These are phyloP conservation scores for Apiotrichum laibachii DNA, from an alignment of 1,284 basidiomycete genomes.

Conservation along the genomic window DNA sequence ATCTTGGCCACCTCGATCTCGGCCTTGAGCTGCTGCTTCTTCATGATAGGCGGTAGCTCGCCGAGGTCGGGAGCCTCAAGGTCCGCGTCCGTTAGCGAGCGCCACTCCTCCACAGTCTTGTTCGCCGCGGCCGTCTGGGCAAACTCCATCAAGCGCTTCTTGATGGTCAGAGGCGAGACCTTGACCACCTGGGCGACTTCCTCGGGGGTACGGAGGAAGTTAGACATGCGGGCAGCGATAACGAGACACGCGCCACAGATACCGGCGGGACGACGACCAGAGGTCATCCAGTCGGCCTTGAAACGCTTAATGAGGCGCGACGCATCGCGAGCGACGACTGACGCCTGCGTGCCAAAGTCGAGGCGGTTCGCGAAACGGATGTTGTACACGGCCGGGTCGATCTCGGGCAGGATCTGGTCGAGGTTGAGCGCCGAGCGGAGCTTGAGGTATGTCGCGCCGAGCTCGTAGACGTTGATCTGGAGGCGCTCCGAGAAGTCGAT, in stretches of 20 bases:
- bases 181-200: conserved; percentile 99
- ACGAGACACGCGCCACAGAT: conserved; percentile 95
- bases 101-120: conserved; percentile 86
- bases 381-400: conserved; percentile 97
- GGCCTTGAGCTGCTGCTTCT: conserved; percentile 40
- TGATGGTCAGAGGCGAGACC: conserved; percentile 90
- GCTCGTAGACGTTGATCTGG: conserved; percentile 97
- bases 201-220: conserved; percentile 85
- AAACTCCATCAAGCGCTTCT: conserved; percentile 95
- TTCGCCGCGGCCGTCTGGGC: conserved; percentile 80
- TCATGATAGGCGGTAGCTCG: conserved; percentile 39
- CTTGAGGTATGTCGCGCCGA: conserved; percentile 93
- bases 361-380: conserved; percentile 93
- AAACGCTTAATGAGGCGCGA: conserved; percentile 91
- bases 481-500: conserved; percentile 95
- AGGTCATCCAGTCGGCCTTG: conserved; percentile 95
- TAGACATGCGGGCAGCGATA: conserved; percentile 97
- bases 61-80: conserved; percentile 48
- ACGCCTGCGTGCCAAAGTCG: conserved; percentile 92
- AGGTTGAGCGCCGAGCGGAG: conserved; percentile 86
- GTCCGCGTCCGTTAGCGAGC: conserved; percentile 68
- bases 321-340: conserved; percentile 88
- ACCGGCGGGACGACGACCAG: conserved; percentile 90
- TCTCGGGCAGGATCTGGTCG: conserved; percentile 60
- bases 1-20: conserved; percentile 14